Base-by-base conservation (phyloP, 768 basidiomycete species). In the Tricholoma furcatifolium region DNA sequence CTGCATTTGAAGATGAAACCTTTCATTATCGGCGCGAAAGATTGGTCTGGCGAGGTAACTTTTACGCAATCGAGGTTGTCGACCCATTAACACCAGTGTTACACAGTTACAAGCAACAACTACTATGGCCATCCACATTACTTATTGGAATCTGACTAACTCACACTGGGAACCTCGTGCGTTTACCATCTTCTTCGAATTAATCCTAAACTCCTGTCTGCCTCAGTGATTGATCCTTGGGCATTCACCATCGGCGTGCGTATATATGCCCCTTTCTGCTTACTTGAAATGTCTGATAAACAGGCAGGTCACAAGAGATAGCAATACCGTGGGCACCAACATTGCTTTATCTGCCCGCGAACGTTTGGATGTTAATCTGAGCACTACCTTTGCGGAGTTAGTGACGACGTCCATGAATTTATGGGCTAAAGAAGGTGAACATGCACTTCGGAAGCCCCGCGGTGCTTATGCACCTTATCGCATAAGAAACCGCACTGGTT, bases 151-250 rank as follows among this genome's bases (percentile, higher is more conserved):
- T 68, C 70, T 98, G 45, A 86, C 87, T 20, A 98, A 97, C 65
- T 98, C 97, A 43, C 93, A 98, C 63, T 99, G 97, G 93, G 97
- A 98, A 69, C 96, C 97, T 27, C 67, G 89, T 90, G 64, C 57
- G 85, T 70, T 1, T 11, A 50, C 35, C 27, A 11, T 5, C 43
- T 20, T 30, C 30, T 35, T 2, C 11, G 31, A 44, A 52, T n/a
- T 48, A 10, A 57, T 18, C 8, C n/a, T 27, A 2, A 23, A 51
- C 9, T 43, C 54, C n/a, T 53, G 31, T 45, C 44, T 14, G 50
- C n/a, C 30, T 48, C 43, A 91, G 88, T 99, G 49, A 91, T 96
- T 56, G 97, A 99, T 65, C 97, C 97, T 2, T 99, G 96, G 95
- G 88, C 85, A 15, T 88, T 97, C 59, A 84, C 85, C 9, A 65